phyloP scores from a whole-genome alignment of 441 rosid species.

The Isatis lusitanica region DNA sequence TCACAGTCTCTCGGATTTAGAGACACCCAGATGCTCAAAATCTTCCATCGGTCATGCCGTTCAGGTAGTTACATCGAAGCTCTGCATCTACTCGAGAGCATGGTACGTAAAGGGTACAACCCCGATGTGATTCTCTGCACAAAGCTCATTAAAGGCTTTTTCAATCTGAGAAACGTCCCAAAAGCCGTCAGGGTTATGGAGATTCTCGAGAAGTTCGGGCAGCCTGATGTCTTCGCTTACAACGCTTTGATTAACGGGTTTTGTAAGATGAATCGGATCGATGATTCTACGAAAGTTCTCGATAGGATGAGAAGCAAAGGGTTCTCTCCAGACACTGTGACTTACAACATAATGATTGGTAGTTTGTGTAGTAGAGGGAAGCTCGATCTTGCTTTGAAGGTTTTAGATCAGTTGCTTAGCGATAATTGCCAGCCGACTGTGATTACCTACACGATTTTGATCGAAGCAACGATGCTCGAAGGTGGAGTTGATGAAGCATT shows the following conservation, averaged over 20 bases:
- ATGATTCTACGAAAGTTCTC: conserved; percentile 53
- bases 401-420: conserved; percentile 57
- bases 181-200: conserved; percentile 76
- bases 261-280: conserved; percentile 64
- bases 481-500: conserved; percentile 60
- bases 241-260: conserved; percentile 79
- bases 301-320: conserved; percentile 72
- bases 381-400: conserved; percentile 60
- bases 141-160: conserved; percentile 74
- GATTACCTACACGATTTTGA: conserved; percentile 77
- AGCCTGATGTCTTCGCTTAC: conserved; percentile 74
- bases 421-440: conserved; percentile 71
- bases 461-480: conserved; percentile 62
- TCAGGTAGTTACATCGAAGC: conserved; percentile 63
- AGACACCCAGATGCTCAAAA: conserved; percentile 56
- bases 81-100: conserved; percentile 68
- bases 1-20: conserved; percentile 49
- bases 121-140: conserved; percentile 76
- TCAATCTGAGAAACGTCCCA: conserved; percentile 50
- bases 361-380: conserved; percentile 68
- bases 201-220: conserved; percentile 66
- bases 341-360: conserved; percentile 81
- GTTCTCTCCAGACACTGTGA: conserved; percentile 67
- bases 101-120: conserved; percentile 57
- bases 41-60: conserved; percentile 56